Evolutionary conservation across 495 filamentous ascomycete species (phyloP).

Genomic region (Aspergillus saccharolyticus): DNA sequence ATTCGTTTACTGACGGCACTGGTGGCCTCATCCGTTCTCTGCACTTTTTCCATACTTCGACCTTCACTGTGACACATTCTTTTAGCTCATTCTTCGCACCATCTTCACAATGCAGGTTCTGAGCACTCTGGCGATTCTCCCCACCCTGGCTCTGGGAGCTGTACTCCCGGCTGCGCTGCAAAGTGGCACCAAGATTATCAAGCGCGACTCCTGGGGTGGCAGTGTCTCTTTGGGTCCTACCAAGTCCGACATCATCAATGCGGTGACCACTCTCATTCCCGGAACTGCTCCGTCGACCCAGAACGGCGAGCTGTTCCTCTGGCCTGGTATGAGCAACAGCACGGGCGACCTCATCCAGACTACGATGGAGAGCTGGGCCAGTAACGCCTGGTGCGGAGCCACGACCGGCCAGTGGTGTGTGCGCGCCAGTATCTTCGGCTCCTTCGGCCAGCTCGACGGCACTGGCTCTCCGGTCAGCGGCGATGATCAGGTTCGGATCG

Average conservation of each 20-base stretch:
- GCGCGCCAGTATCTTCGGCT: slow-evolving; percentile 36
- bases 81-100: neutral
- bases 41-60: neutral
- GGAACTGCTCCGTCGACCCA: slow-evolving; percentile 33
- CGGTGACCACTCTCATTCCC: slow-evolving; percentile 39
- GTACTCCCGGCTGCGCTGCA: neutral
- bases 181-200: slow-evolving; percentile 6
- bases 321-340: slow-evolving; percentile 43
- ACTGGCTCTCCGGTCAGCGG: slow-evolving; percentile 24
- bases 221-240: slow-evolving; percentile 37
- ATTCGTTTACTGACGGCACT: neutral
- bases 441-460: slow-evolving; percentile 34
- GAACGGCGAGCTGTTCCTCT: slow-evolving; percentile 35
- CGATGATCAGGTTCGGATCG: slow-evolving; percentile 29
- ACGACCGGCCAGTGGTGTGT: slow-evolving; percentile 35
- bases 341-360: slow-evolving; percentile 41
- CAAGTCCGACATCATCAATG: slow-evolving; percentile 35
- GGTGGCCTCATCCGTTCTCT: neutral
- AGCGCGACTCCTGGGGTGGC: slow-evolving; percentile 35
- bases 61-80: neutral
- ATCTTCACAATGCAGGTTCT: slow-evolving; percentile 1
- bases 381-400: slow-evolving; percentile 35
- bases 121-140: neutral
- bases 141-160: neutral
- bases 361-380: slow-evolving; percentile 30